Conservation (phyloP, 768 basidiomycete genomes). For the Clavulina sp. region DNA sequence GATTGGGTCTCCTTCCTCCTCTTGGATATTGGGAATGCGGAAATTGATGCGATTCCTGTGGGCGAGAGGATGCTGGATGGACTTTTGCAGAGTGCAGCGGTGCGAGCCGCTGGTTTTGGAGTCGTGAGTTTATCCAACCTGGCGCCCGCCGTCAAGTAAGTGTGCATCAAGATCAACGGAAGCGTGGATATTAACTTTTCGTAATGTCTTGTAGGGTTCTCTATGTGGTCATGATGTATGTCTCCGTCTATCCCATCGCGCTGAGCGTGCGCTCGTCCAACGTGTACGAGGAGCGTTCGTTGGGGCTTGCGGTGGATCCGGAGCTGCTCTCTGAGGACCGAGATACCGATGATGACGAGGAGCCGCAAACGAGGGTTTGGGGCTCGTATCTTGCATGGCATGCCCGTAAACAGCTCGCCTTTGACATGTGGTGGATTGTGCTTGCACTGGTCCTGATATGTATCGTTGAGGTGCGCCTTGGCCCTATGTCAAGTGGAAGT, state of each 20-base stretch:
- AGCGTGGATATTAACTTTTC: neutral
- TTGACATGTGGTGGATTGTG: conserved; percentile 95
- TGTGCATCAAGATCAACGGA: conserved; percentile 4
- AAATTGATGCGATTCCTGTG: conserved; percentile 47
- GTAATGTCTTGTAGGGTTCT: conserved; percentile 37
- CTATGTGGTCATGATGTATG: conserved; percentile 77
- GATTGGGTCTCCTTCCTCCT: conserved; percentile 88
- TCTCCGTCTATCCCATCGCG: conserved; percentile 23
- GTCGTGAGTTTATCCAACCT: conserved; percentile 56
- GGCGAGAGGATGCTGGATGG: conserved; percentile 57
- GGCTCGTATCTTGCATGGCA: conserved; percentile 66
- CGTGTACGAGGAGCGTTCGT: conserved; percentile 77
- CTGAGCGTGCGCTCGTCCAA: conserved; percentile 70
- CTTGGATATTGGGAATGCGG: conserved; percentile 65
- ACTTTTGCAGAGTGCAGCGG: conserved; percentile 52
- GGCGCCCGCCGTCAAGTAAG: conserved; percentile 79
- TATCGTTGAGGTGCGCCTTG: conserved; percentile 62
- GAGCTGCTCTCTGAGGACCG: too few relatives aligned
- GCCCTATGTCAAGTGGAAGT: neutral
- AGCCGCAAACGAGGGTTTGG: conserved; percentile 47
- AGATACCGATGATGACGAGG: conserved; percentile 32
- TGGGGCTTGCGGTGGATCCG: conserved; percentile 56
- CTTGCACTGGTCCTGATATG: conserved; percentile 77
- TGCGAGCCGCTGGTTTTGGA: conserved; percentile 64
- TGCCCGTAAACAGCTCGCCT: conserved; percentile 74